Evolutionary conservation across 345 rosid species (phyloP).

Genomic region (Hibiscus tridactylites): DNA sequence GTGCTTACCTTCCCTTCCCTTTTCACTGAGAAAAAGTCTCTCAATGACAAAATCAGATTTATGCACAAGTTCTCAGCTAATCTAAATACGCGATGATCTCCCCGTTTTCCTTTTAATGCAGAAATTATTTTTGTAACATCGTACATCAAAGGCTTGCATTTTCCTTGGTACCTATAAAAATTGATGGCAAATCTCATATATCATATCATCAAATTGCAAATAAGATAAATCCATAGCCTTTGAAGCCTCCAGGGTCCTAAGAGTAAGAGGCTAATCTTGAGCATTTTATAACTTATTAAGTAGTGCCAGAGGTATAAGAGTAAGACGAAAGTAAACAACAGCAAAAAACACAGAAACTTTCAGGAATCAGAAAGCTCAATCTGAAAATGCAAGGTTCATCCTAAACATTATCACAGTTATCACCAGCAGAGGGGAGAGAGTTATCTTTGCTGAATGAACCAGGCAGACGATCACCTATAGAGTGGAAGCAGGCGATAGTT

Average conservation of each 20-base stretch:
- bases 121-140: conserved; percentile 92
- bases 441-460: conserved; percentile 10
- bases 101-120: conserved; percentile 86
- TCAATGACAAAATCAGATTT: conserved; percentile 77
- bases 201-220: neutral
- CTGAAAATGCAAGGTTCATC: neutral
- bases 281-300: neutral
- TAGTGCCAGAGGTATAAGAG: neutral
- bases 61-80: conserved; percentile 92
- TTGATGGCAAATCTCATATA: conserved; percentile 6
- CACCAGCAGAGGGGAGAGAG: conserved; percentile 2
- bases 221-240: conserved; percentile 4
- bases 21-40: conserved; percentile 86
- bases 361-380: neutral
- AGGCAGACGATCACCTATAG: conserved; percentile 54
- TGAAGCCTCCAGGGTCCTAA: neutral
- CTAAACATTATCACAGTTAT: neutral
- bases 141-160: conserved; percentile 86
- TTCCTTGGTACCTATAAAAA: conserved; percentile 77
- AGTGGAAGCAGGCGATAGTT: conserved; percentile 94
- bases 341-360: neutral
- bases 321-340: neutral
- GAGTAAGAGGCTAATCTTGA: neutral
- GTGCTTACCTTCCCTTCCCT: conserved; percentile 83
- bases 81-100: conserved; percentile 92